Evolutionary conservation across 1,284 basidiomycete genomes (phyloP).

Genomic region (Violaceomyces palustris): DNA sequence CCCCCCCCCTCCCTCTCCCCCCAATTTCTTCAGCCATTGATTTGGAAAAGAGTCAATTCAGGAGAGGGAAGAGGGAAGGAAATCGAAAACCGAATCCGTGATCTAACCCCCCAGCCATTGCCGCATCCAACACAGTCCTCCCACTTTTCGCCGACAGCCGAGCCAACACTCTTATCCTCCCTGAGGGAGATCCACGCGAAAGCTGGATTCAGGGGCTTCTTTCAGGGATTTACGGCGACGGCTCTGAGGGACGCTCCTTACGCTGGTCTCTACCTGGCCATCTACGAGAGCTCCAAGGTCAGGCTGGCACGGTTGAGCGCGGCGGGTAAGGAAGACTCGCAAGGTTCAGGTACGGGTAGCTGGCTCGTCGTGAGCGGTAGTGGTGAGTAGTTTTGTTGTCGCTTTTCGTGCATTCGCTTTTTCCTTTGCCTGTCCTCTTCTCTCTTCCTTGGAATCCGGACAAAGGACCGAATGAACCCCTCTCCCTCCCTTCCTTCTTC

Average conservation of each 20-base stretch:
- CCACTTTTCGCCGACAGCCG: slow-evolving; percentile 39
- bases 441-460: neutral
- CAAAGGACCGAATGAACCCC: neutral
- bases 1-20: no score
- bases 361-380: slow-evolving; percentile 37
- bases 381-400: slow-evolving; percentile 6
- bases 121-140: slow-evolving; percentile 24
- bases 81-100: neutral
- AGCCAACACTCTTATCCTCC: slow-evolving; percentile 33
- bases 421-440: neutral
- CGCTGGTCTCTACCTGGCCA: slow-evolving; percentile 84
- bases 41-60: neutral
- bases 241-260: slow-evolving; percentile 91
- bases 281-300: slow-evolving; percentile 62
- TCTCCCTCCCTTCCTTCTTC: neutral
- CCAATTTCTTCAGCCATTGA: neutral
- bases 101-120: neutral
- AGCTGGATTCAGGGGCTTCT: slow-evolving; percentile 72
- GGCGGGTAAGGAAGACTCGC: neutral
- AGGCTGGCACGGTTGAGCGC: slow-evolving; percentile 15
- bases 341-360: slow-evolving; percentile 22
- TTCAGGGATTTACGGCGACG: slow-evolving; percentile 83
- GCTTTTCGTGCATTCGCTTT: neutral
- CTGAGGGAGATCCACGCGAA: slow-evolving; percentile 59
- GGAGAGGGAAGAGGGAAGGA: neutral